Conservation (phyloP, 495 filamentous ascomycete genomes). For the Hypoxylon perforatum region DNA sequence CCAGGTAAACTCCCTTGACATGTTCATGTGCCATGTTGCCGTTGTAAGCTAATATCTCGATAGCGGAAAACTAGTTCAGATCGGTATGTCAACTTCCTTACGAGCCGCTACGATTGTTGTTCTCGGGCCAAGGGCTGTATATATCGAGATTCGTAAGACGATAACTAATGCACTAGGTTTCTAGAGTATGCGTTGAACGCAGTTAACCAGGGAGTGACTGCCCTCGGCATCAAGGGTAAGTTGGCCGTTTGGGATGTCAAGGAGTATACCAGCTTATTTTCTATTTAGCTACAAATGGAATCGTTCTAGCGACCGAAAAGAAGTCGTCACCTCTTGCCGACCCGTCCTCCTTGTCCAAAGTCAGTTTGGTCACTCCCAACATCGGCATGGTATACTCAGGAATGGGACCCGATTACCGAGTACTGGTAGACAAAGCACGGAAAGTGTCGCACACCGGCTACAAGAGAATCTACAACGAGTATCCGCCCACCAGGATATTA, state of each 20-base stretch:
- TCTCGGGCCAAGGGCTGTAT: background rate
- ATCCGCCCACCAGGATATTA: slow-evolving; percentile 97
- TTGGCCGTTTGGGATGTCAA: slow-evolving; percentile 12
- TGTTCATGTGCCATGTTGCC: slow-evolving; percentile 13
- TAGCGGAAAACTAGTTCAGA: slow-evolving; percentile 93
- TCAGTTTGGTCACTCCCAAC: slow-evolving; percentile 97
- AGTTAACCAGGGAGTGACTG: slow-evolving; percentile 98
- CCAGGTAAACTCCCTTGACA: slow-evolving; percentile 75
- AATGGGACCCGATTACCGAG: slow-evolving; percentile 98
- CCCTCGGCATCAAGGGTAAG: slow-evolving; percentile 96
- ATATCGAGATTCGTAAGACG: background rate
- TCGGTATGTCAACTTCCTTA: slow-evolving; percentile 63
- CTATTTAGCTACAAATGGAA: slow-evolving; percentile 88
- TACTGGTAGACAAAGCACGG: slow-evolving; percentile 95
- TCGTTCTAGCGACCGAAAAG: slow-evolving; percentile 99
- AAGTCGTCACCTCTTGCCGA: slow-evolving; percentile 97
- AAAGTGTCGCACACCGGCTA: slow-evolving; percentile 99
- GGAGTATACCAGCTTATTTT: slow-evolving; percentile 5
- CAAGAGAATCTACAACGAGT: slow-evolving; percentile 99
- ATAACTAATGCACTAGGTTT: slow-evolving; percentile 45
- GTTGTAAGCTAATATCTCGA: slow-evolving; percentile 58
- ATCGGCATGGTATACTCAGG: slow-evolving; percentile 99
- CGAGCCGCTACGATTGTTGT: slow-evolving; percentile 3
- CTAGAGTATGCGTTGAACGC: slow-evolving; percentile 99
- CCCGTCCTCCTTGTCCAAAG: slow-evolving; percentile 92